Base-by-base conservation (phyloP, 148 eudicot species). In the Rhododendron vialii region DNA sequence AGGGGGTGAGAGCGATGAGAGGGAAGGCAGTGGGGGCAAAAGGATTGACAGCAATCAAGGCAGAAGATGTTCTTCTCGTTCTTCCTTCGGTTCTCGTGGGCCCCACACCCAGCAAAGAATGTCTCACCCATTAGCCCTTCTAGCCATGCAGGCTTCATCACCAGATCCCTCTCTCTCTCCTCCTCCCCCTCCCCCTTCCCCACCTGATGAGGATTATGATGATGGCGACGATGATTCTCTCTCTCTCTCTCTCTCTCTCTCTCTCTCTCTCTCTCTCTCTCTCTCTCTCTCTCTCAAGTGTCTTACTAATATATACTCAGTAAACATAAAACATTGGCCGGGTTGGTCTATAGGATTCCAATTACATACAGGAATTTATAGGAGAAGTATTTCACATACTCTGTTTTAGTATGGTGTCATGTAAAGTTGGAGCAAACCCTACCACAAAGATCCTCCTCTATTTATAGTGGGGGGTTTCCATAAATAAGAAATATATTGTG, bases 31-130 rank as follows among this genome's bases (percentile, higher is more conserved):
- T 95, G 97, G 88, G 91, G 92, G 95, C 98, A 95, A 69, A 95
- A 90, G 84, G 91, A 90, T 63, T 84, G 93, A 86, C 98, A 93
- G 38, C 98, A 95, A 82, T 88, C 82, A 78, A 95, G 90, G 92
- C 98, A 95, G 86, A 91, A 95, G 76, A 95, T 92, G 91, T 95
- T 95, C 91, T 92, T 95, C 87, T 95, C 98, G 80, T 95, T 95
- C 89, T 95, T 95, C 91, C 92, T 89, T 24, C 86, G 85, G 50
- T 73, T 83, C 43, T 89, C 86, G 86, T 95, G 98, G 88, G 75
- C 79, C 86, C 91, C 92, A 87, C 98, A 95, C 2, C 87, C 88
- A 7, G 88, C 91, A 78, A 95, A 95, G 92, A 94, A 95, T 85
- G 91, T 92, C 88, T 94, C 98, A 55, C 82, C 89, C 94, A 93